phyloP scores from a whole-genome alignment of 1,139 yeast species.

The Candida neerlandica region DNA sequence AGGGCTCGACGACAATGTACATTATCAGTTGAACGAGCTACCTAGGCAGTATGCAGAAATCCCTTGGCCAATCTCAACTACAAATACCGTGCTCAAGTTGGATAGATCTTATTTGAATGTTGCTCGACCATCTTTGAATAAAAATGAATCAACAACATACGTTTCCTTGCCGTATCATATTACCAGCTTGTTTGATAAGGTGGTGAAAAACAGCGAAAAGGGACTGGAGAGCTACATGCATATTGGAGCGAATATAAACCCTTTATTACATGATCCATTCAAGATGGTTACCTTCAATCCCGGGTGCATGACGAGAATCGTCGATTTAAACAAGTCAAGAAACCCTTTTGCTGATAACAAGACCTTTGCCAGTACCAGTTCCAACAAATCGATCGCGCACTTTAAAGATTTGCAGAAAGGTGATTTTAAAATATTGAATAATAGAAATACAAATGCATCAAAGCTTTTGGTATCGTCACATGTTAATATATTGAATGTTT shows the following conservation, averaged over 20 bases:
- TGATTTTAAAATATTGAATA: conserved; percentile 6
- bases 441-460: conserved; percentile 2
- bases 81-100: conserved; percentile 24
- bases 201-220: conserved; percentile 30
- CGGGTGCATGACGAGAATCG: conserved; percentile 46
- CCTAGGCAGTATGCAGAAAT: conserved; percentile 16
- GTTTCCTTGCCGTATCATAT: conserved; percentile 47
- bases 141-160: conserved; percentile 44
- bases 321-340: conserved; percentile 19
- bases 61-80: conserved; percentile 39
- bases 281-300: conserved; percentile 55
- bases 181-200: conserved; percentile 32
- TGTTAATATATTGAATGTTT: conserved; percentile 40
- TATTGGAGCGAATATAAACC: conserved; percentile 58
- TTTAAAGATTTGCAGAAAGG: conserved; percentile 5
- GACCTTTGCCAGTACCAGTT: conserved; percentile 23
- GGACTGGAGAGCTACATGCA: conserved; percentile 51
- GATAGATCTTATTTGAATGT: conserved; percentile 37
- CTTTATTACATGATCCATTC: conserved; percentile 55
- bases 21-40: conserved; percentile 25
- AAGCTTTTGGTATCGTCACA: conserved; percentile 37
- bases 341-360: conserved; percentile 15
- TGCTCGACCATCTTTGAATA: conserved; percentile 38
- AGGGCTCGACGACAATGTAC: conserved; percentile 37
- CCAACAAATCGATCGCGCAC: conserved; percentile 36